Evolutionary conservation across 148 eudicot species (phyloP), one percentile per base, ranked within the genome.

Genomic region (Talinum fruticosum): DNA sequence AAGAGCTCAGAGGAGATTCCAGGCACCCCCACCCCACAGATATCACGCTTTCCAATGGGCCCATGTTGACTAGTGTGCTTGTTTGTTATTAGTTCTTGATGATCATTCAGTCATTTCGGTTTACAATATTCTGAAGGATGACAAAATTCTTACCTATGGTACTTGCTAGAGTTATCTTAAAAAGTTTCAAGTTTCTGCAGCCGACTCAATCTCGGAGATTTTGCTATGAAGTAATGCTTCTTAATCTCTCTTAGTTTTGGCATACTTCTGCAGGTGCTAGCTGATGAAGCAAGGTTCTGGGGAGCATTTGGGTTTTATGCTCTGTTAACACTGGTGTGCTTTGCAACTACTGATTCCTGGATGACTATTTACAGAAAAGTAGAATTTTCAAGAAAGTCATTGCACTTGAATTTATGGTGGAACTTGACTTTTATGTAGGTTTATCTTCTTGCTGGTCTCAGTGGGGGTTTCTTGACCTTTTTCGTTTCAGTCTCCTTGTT

Each of bases 221-320:
- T 66, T 61, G 18, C 33, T 75, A 34, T 62, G 13, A 76, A 66
- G 26, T 10, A 45, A 15, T 47, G 30, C 32, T 10, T 8, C 26
- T 21, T 16, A 53, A 32, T 47, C 69, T 65, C 51, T 74, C 24
- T 78, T 75, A 32, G 36, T 68, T 62, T 74, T 38, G 37, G 79
- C 70, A 29, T 24, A 69, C 67, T 73, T 44, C 80, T 87, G 80
- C 89, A 96, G 98, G 91, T 84, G 62, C 82, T 84, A 76, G 89
- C 75, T 76, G 86, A 81, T 67, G 94, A 90, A 82, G 89, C 88
- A 73, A 84, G 87, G 78, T 93, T 93, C 82, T 96, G 94, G 97
- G 99, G 99, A 86, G 95, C 92, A 69, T 96, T 87, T 89, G 99
- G 97, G 66, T 86, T 82, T 70, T 96, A 96, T 84, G 84, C 95